Evolutionary conservation across 768 basidiomycete species (phyloP).

Genomic region (Termitomyces titanicus): DNA sequence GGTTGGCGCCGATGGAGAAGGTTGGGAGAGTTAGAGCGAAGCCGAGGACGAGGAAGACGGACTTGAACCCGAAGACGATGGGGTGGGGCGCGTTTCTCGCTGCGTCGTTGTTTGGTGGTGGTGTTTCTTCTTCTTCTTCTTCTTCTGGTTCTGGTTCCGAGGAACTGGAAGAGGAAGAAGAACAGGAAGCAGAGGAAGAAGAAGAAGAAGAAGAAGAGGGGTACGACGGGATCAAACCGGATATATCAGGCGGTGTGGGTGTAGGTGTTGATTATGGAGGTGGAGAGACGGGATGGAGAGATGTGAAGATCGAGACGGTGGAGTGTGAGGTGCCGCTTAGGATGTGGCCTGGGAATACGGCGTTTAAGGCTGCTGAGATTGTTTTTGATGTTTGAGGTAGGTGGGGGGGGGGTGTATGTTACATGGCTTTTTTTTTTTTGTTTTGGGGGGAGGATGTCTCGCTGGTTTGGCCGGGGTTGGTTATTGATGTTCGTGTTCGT

Average conservation of each 20-base stretch:
- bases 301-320: constrained; percentile 77
- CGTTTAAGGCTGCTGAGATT: constrained; percentile 75
- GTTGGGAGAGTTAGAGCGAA: constrained; percentile 1
- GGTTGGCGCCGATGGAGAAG: constrained; percentile 63
- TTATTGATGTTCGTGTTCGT: no score
- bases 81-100: constrained; percentile 40
- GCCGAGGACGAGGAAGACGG: constrained; percentile 8
- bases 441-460: no score
- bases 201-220: constrained; percentile 23
- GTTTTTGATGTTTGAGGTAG: constrained; percentile 72
- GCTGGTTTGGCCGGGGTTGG: no score
- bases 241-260: constrained; percentile 48
- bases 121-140: no score
- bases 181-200: constrained; percentile 54
- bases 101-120: constrained; percentile 36
- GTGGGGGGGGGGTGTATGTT: background rate
- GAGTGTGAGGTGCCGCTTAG: constrained; percentile 91
- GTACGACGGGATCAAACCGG: constrained; percentile 48
- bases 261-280: constrained; percentile 48
- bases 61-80: constrained; percentile 16
- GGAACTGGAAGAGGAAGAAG: constrained; percentile 63
- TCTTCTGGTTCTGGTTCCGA: no score
- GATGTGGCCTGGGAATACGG: constrained; percentile 89
- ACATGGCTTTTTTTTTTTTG: no score
- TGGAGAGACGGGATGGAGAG: constrained; percentile 60